Base-by-base conservation (phyloP, 495 filamentous ascomycete species). In the Hypoxylon rickii region DNA sequence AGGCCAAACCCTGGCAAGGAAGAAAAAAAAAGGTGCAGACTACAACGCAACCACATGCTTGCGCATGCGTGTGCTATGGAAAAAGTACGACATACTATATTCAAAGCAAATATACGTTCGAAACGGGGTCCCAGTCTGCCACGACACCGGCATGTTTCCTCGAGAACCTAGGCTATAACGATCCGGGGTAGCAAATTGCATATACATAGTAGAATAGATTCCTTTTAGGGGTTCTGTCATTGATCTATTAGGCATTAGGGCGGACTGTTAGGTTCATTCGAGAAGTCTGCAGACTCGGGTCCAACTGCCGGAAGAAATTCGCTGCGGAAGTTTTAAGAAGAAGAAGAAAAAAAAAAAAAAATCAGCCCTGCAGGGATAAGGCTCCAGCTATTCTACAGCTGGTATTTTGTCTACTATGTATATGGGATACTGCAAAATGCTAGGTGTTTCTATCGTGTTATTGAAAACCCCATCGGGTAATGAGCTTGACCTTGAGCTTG, bases 121-220 rank as follows among this genome's bases (percentile, higher is more conserved):
- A 52, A 44, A 37, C 24, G 43, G n/a, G 37, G 58, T 51, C 41
- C 38, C 34, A n/a, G 18, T 39, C 22, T 53, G 37, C 49, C 11
- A 44, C 13, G 37, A 32, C 24, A n/a, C n/a, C n/a, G 15, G 16
- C 36, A 47, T 48, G 38, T 13, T 61, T 61, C 36, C 40, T 63
- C 24, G 29, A 45, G 19, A 16, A 43, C 43, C 24, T 31, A 42
- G 41, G 26, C 32, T 4, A 29, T 29, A 38, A 17, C 44, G 33
- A 49, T 54, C 53, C 20, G 53, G 53, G 59, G 48, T 47, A 57
- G 37, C 22, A 53, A 36, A 37, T 56, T 47, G 44, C n/a, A n/a
- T n/a, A n/a, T n/a, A n/a, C n/a, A n/a, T n/a, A n/a, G n/a, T n/a
- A n/a, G n/a, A n/a, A n/a, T n/a, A n/a, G n/a, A n/a, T n/a, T n/a